Evolutionary conservation across 768 basidiomycete species (phyloP).

Genomic region (Leccinum longicurvipes): DNA sequence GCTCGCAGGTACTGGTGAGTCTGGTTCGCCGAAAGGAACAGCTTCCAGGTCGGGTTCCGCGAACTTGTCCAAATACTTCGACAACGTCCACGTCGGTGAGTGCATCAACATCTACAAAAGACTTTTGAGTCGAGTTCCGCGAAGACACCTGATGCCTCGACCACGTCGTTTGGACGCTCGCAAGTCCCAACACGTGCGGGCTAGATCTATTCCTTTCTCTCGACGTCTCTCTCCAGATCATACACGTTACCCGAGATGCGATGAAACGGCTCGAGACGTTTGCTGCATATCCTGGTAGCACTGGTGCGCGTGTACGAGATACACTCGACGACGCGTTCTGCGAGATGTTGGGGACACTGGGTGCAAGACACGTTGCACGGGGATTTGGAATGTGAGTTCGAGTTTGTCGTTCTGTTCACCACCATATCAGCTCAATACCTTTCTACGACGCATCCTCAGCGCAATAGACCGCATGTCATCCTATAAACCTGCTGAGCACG

Average conservation of each 20-base stretch:
- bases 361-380: conserved; percentile 72
- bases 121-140: not conserved
- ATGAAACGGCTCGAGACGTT: conserved; percentile 93
- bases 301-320: conserved; percentile 84
- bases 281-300: conserved; percentile 78
- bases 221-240: conserved; percentile 85
- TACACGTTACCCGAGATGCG: conserved; percentile 88
- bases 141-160: not conserved
- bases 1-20: not conserved
- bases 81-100: not conserved
- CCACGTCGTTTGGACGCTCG: too few species aligned
- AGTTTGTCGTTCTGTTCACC: not conserved
- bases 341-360: conserved; percentile 71
- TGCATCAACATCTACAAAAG: not conserved
- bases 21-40: not conserved
- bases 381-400: conserved; percentile 73
- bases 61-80: too few species aligned
- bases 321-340: conserved; percentile 95
- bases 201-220: conserved; percentile 90
- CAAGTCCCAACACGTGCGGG: conserved; percentile 12
- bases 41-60: not conserved
- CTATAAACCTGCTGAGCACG: conserved; percentile 88
- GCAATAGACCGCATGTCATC: conserved; percentile 85
- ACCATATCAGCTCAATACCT: not conserved
- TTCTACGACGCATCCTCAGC: conserved; percentile 44